Percentiles rank a stretch among this genome's conserved stretches.
Conservation (phyloP, 1,284 basidiomycete species). For the Pisolithus thermaeus region DNA sequence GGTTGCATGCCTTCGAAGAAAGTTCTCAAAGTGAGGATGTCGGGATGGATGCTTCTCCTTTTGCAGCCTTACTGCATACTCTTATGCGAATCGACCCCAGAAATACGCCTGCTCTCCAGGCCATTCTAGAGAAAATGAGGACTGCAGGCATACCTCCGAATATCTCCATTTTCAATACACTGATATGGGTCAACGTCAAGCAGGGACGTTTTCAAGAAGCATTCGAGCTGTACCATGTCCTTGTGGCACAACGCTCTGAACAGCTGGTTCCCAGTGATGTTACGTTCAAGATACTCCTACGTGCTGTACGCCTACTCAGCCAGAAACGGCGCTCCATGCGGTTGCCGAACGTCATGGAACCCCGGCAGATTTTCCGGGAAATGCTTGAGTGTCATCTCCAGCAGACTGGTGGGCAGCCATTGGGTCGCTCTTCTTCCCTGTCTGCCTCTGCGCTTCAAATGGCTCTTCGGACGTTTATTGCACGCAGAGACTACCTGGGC, state of each 20-base stretch:
- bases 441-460: slow-evolving; percentile 34
- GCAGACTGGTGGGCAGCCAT: slow-evolving; percentile 12
- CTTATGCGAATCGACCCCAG: slow-evolving; percentile 28
- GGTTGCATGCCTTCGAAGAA: slow-evolving; percentile 27
- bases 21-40: slow-evolving; percentile 14
- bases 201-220: slow-evolving; percentile 30
- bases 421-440: slow-evolving; percentile 23
- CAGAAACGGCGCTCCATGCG: slow-evolving; percentile 15
- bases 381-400: slow-evolving; percentile 36
- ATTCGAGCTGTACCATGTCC: slow-evolving; percentile 38
- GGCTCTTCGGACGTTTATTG: slow-evolving; percentile 41
- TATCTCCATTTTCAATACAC: slow-evolving; percentile 39
- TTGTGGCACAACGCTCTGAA: slow-evolving; percentile 28
- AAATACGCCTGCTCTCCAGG: slow-evolving; percentile 28
- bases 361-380: slow-evolving; percentile 43
- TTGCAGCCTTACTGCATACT: slow-evolving; percentile 35
- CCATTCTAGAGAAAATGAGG: slow-evolving; percentile 36
- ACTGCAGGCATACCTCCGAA: slow-evolving; percentile 33
- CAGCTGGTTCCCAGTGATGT: slow-evolving; percentile 35
- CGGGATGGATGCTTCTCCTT: slow-evolving; percentile 22
- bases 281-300: slow-evolving; percentile 44
- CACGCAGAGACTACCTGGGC: slow-evolving; percentile 39
- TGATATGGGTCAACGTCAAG: slow-evolving; percentile 37
- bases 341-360: slow-evolving; percentile 24
- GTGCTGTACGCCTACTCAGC: slow-evolving; percentile 25